Percentiles rank a stretch among this genome's conserved stretches.
Conservation (phyloP, 495 filamentous ascomycete species). For the Corynascus novoguineensis region DNA sequence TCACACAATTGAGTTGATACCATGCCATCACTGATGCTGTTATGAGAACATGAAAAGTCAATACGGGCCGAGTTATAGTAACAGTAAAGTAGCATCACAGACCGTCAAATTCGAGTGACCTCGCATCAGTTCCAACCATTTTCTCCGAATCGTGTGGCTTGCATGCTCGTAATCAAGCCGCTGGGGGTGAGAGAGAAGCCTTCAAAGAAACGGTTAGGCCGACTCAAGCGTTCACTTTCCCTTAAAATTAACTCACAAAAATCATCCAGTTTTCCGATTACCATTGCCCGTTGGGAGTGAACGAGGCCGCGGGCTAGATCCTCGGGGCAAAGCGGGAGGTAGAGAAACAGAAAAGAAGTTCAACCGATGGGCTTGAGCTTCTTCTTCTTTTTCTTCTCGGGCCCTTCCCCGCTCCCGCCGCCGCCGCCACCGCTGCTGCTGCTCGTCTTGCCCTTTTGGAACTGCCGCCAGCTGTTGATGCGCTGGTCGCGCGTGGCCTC, state of each 20-base stretch:
- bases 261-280: too few relatives aligned
- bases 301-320: background rate
- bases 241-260: constrained; percentile 7
- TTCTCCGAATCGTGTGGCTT: background rate
- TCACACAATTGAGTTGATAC: background rate
- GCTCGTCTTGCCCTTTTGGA: constrained; percentile 70
- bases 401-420: constrained; percentile 34
- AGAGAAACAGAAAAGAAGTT: constrained; percentile 2
- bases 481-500: constrained; percentile 85
- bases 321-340: background rate
- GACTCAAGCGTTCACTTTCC: background rate
- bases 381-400: constrained; percentile 91
- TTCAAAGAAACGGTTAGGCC: constrained; percentile 4
- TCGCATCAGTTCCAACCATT: background rate
- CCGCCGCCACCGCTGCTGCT: constrained; percentile 21
- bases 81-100: background rate
- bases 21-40: background rate
- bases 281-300: too few relatives aligned
- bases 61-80: background rate
- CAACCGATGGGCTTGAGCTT: constrained; percentile 62
- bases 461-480: constrained; percentile 92
- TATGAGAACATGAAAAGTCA: constrained; percentile 2
- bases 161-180: background rate
- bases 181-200: background rate
- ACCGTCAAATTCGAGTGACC: background rate